phyloP scores from a whole-genome alignment of 441 rosid genomes.

The California macrophylla region DNA sequence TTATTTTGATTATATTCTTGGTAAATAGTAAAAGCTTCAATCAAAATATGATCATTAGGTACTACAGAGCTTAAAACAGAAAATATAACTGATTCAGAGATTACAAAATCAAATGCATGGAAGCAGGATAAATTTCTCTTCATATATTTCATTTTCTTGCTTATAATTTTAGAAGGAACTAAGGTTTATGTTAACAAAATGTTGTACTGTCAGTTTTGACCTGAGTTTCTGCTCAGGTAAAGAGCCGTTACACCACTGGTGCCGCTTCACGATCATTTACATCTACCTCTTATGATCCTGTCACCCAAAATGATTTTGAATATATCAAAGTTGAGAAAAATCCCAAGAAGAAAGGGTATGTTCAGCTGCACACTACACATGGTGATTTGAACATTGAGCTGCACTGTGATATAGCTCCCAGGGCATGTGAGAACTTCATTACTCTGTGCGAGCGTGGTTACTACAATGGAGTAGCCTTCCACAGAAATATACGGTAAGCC shows the following conservation, averaged over 20 bases:
- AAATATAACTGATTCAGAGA: background rate
- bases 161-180: background rate
- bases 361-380: constrained; percentile 76
- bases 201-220: constrained; percentile 20
- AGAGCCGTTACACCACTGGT: constrained; percentile 74
- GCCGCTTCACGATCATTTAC: constrained; percentile 96
- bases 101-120: background rate
- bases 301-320: constrained; percentile 76
- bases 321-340: constrained; percentile 79
- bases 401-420: constrained; percentile 83
- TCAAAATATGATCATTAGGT: background rate
- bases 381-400: constrained; percentile 93
- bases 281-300: constrained; percentile 80
- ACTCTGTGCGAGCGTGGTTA: constrained; percentile 81
- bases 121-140: background rate
- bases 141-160: background rate
- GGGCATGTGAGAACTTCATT: constrained; percentile 84
- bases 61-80: background rate
- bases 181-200: background rate
- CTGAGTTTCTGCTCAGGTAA: constrained; percentile 45
- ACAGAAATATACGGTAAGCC: constrained; percentile 62
- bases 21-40: constrained; percentile 1
- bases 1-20: background rate
- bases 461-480: constrained; percentile 71
- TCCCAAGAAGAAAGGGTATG: constrained; percentile 91